A percentile compares a stretch with the other conserved stretches of the same genome.
Conservation (phyloP, 1,284 basidiomycete genomes). For the Austropuccinia psidii region DNA sequence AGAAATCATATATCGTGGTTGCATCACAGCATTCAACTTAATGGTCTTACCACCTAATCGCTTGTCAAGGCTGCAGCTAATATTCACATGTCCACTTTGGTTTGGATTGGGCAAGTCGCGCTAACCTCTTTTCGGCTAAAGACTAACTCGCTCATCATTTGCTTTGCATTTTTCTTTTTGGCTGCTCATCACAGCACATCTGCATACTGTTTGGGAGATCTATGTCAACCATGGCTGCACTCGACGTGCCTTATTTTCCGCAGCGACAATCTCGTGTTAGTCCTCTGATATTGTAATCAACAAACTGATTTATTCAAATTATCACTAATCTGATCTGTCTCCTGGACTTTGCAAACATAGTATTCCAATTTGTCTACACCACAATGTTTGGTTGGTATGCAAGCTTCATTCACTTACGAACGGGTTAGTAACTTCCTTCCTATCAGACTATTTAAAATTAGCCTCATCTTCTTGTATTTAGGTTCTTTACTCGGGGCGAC, state of each 20-base stretch:
- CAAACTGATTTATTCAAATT: too few species aligned
- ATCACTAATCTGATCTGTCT: neutral
- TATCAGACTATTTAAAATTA: slow-evolving; percentile 42
- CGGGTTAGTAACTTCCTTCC: slow-evolving; percentile 54
- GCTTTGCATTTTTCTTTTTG: neutral
- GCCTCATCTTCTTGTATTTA: slow-evolving; percentile 40
- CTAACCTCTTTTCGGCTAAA: neutral
- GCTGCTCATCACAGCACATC: slow-evolving; percentile 56
- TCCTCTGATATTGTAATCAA: too few species aligned
- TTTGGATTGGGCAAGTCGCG: slow-evolving; percentile 59
- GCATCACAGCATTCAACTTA: slow-evolving; percentile 66
- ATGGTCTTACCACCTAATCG: slow-evolving; percentile 56
- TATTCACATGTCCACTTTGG: slow-evolving; percentile 72
- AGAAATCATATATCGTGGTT: slow-evolving; percentile 83
- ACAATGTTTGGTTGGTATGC: slow-evolving; percentile 39
- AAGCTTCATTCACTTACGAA: slow-evolving; percentile 72
- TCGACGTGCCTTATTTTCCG: neutral
- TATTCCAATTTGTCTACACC: slow-evolving; percentile 27
- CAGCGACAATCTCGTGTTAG: neutral
- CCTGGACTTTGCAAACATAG: neutral
- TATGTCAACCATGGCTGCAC: slow-evolving; percentile 66
- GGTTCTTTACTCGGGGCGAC: slow-evolving; percentile 54
- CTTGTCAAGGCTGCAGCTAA: slow-evolving; percentile 52
- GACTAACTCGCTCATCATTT: neutral
- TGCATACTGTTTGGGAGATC: slow-evolving; percentile 80